Percentiles rank a stretch among this genome's conserved stretches.
These are phyloP conservation scores for Stevia rebaudiana DNA, from an alignment of 140 eudicot genomes.

Conservation along the genomic window DNA sequence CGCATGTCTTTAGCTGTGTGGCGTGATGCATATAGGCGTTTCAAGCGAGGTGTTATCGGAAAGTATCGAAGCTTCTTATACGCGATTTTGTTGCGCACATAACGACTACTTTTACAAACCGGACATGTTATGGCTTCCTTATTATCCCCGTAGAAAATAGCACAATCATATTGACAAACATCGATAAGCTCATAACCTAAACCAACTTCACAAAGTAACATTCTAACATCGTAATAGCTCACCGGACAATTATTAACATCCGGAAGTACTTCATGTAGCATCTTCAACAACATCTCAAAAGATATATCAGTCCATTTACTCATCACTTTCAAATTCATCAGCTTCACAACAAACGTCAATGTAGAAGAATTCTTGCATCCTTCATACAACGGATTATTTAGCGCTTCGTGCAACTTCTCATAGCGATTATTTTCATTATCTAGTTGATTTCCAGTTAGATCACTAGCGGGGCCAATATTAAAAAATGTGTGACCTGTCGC, in stretches of 20 bases:
- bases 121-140: not conserved
- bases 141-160: conserved; percentile 2
- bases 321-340: conserved; percentile 4
- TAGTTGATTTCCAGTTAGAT: not conserved
- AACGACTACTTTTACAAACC: not conserved
- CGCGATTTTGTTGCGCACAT: not conserved
- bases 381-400: conserved; percentile 10
- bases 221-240: conserved; percentile 7
- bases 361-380: conserved; percentile 13
- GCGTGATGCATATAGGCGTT: no score
- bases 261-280: conserved; percentile 2
- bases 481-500: not conserved
- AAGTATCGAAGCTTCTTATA: not conserved
- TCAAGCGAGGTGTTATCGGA: not conserved
- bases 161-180: conserved; percentile 14
- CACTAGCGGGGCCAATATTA: not conserved
- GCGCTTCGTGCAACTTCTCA: not conserved
- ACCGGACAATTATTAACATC: conserved; percentile 1
- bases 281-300: not conserved
- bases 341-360: conserved; percentile 1
- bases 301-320: not conserved
- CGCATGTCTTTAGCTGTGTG: conserved; percentile 8
- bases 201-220: conserved; percentile 7
- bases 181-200: conserved; percentile 8
- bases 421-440: not conserved